Evolutionary conservation across 495 filamentous ascomycete genomes (phyloP), one percentile per base, ranked within the genome.

Genomic region (Penicillium silybi): DNA sequence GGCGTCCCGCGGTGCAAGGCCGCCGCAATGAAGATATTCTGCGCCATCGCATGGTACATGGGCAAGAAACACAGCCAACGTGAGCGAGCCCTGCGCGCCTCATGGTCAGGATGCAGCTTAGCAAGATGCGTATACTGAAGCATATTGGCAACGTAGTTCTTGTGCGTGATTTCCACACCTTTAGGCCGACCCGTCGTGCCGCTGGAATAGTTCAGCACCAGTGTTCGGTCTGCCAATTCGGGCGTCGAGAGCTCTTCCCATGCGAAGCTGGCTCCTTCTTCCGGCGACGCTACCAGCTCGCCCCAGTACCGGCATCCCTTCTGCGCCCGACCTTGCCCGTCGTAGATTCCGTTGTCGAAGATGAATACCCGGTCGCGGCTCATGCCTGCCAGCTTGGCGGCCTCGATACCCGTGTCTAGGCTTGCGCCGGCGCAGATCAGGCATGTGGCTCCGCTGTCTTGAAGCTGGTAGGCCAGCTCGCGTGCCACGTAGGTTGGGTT

Each of bases 101-200:
- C 68, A 57, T 78, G 78, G 8, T 82, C 69, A 0, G 79, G 75
- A 20, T 75, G 59, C 15, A 82, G 64, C 2, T 66, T 54, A 4
- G 65, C 63, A n/a, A 80, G 53, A 56, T 72, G 64, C 18, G 70
- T 74, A 8, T 80, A 73, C 61, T 85, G 80, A 50, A 86, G 77
- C 45, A 70, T 78, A 63, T 93, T 90, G 43, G 86, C 74, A 18
- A 88, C 74, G 58, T 90, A 86, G 54, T 88, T 85, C 34, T 72
- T 67, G 66, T 95, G 89, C 13, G 83, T 79, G 53, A 93, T 84
- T 65, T 87, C 84, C 20, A 92, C 90, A 19, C 90, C 90, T 63
- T 95, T 95, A 13, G 90, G 86, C 6, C 88, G 73, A 3, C 90
- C 90, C 0, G 89, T 95, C 7, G 90, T 95, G 3, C 90, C 90